Percentiles rank a stretch among this genome's conserved stretches.
These are phyloP conservation scores for Populus ilicifolia DNA, from an alignment of 345 rosid species.

Conservation along the genomic window DNA sequence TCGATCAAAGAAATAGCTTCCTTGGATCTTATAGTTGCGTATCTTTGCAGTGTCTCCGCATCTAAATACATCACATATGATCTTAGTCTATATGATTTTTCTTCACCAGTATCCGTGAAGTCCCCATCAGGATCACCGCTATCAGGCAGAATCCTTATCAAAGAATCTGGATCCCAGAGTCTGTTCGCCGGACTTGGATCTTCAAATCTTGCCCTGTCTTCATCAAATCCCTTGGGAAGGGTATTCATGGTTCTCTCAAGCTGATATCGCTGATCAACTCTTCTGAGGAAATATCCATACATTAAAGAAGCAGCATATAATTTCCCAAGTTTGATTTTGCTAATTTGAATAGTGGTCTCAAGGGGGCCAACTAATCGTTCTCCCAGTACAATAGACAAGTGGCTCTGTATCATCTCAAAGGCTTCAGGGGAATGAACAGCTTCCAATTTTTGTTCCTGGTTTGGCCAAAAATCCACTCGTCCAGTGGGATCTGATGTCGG, in stretches of 20 bases:
- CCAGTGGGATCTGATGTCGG: conserved; percentile 70
- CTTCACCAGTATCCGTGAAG: conserved; percentile 32
- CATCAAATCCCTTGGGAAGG: conserved; percentile 54
- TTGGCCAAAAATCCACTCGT: conserved; percentile 88
- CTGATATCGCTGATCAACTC: conserved; percentile 86
- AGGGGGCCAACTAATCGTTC: conserved; percentile 73
- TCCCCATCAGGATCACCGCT: conserved; percentile 22
- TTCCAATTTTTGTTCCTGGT: conserved; percentile 80
- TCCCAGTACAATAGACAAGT: conserved; percentile 71
- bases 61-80: conserved; percentile 83
- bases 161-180: conserved; percentile 75
- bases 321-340: conserved; percentile 88
- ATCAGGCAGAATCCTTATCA: conserved; percentile 51
- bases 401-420: conserved; percentile 88
- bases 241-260: conserved; percentile 84
- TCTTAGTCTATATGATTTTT: conserved; percentile 50
- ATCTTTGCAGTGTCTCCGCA: conserved; percentile 84
- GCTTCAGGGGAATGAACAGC: conserved; percentile 90
- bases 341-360: conserved; percentile 59
- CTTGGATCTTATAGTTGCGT: conserved; percentile 82
- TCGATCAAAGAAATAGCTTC: conserved; percentile 79
- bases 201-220: conserved; percentile 35
- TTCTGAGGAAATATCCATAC: conserved; percentile 87
- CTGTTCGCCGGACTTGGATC: conserved; percentile 44
- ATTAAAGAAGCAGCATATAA: conserved; percentile 86